A percentile compares a stretch with the other conserved stretches of the same genome.
Conservation (phyloP, 2,329 filamentous ascomycete genomes). For the Aureobasidium sp. region DNA sequence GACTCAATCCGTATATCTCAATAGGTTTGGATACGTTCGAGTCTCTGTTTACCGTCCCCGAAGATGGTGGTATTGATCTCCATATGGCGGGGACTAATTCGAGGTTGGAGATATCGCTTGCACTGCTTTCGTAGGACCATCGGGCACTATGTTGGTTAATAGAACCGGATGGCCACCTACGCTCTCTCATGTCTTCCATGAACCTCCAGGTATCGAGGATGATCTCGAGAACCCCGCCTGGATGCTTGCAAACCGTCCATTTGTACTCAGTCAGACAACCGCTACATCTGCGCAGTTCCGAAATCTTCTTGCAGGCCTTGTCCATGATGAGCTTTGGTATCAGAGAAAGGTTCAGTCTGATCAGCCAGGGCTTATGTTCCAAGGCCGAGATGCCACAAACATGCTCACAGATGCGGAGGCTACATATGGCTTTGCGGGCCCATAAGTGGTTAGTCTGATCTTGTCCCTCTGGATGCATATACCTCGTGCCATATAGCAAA, state of each 20-base stretch:
- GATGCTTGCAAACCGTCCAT: neutral
- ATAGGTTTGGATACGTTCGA: too few species aligned
- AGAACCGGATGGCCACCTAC: neutral
- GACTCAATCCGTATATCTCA: neutral
- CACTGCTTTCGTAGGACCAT: neutral
- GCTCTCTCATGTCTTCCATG: neutral
- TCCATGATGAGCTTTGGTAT: neutral
- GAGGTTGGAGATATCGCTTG: neutral
- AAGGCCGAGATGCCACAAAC: too few species aligned
- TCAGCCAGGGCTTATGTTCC: neutral
- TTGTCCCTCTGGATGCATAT: neutral
- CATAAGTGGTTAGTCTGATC: neutral
- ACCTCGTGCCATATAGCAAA: neutral
- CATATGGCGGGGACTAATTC: neutral
- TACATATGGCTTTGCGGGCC: neutral
- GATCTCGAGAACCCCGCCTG: neutral
- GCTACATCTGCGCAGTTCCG: neutral
- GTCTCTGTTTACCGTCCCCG: neutral
- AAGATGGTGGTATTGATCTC: neutral
- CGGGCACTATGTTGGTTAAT: neutral
- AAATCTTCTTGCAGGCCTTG: neutral
- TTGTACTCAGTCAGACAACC: neutral
- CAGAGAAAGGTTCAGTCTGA: neutral
- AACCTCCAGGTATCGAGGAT: neutral
- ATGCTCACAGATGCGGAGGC: neutral